Percentiles rank a stretch among this genome's conserved stretches.
These are phyloP conservation scores for Colletotrichum plurivorum DNA, from an alignment of 2,329 filamentous ascomycete species.

Conservation along the genomic window DNA sequence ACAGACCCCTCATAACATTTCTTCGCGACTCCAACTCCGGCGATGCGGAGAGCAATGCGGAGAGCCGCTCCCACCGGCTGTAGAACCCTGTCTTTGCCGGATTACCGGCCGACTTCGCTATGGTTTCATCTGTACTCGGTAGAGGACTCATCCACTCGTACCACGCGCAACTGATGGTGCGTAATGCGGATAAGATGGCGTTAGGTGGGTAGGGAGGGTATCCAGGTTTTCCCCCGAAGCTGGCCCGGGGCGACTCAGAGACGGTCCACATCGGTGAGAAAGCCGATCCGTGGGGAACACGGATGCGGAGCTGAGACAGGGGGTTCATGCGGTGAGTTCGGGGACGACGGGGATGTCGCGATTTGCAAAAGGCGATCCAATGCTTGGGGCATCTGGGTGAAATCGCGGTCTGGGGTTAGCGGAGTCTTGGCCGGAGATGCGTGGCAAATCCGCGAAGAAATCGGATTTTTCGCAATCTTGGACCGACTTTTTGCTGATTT, in stretches of 20 bases:
- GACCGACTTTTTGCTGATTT: background rate
- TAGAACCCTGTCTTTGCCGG: background rate
- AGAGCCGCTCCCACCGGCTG: background rate
- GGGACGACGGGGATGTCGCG: constrained; percentile 21
- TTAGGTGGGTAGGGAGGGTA: background rate
- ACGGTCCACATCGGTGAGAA: constrained; percentile 34
- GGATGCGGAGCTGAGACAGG: constrained; percentile 13
- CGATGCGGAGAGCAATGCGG: constrained; percentile 20
- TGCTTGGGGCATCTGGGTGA: background rate
- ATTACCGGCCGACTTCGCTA: constrained; percentile 2
- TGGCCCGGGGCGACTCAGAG: background rate
- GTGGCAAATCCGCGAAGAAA: constrained; percentile 6
- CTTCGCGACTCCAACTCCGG: constrained; percentile 10
- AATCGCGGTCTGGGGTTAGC: background rate
- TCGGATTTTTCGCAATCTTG: background rate
- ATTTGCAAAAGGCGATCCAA: constrained; percentile 14
- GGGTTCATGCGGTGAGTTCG: background rate
- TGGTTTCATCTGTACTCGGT: background rate
- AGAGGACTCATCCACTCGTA: background rate
- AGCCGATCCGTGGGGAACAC: constrained; percentile 12
- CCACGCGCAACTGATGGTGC: background rate
- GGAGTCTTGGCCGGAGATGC: background rate
- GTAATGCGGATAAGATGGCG: background rate
- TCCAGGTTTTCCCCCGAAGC: background rate
- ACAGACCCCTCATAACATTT: constrained; percentile 12